Percentiles rank a stretch among this genome's conserved stretches.
These are phyloP conservation scores for Tolypocladium guangdongense DNA, from an alignment of 2,329 filamentous ascomycete genomes.

Conservation along the genomic window DNA sequence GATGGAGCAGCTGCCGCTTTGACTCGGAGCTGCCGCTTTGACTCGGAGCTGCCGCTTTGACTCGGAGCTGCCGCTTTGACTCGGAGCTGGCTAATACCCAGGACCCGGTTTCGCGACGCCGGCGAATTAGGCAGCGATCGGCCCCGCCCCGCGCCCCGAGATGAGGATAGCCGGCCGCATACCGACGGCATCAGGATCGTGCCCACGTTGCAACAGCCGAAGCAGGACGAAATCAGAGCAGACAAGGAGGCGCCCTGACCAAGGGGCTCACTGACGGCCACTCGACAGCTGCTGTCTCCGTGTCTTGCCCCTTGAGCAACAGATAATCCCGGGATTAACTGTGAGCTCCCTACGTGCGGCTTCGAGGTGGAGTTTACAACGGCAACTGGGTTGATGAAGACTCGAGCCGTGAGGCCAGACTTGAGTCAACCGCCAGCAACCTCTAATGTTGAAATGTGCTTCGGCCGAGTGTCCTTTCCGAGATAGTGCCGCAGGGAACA, in stretches of 20 bases:
- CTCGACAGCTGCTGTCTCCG: too few relatives aligned
- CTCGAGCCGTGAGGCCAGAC: too few relatives aligned
- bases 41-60: not conserved
- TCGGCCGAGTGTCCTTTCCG: too few relatives aligned
- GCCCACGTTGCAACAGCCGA: not conserved
- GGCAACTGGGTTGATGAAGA: too few relatives aligned
- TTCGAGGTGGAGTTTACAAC: too few relatives aligned
- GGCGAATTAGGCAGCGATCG: conserved; percentile 1
- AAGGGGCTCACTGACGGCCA: not conserved
- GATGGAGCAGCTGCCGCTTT: not conserved
- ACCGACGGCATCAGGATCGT: not conserved
- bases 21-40: not conserved
- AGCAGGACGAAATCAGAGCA: not conserved
- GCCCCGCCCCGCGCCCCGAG: not conserved
- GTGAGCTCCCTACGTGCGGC: too few relatives aligned
- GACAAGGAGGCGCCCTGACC: too few relatives aligned
- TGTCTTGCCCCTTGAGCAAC: not conserved
- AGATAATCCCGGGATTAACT: not conserved
- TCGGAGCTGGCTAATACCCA: not conserved
- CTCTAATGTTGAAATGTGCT: too few relatives aligned
- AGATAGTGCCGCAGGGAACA: too few relatives aligned
- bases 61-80: too few relatives aligned
- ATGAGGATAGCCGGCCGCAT: not conserved
- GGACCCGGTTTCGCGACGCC: not conserved
- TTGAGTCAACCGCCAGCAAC: too few relatives aligned